Percentiles rank a stretch among this genome's conserved stretches.
Evolutionary conservation across 164 flowering plant species (phyloP).

Genomic region (Euptelea pleiosperma): DNA sequence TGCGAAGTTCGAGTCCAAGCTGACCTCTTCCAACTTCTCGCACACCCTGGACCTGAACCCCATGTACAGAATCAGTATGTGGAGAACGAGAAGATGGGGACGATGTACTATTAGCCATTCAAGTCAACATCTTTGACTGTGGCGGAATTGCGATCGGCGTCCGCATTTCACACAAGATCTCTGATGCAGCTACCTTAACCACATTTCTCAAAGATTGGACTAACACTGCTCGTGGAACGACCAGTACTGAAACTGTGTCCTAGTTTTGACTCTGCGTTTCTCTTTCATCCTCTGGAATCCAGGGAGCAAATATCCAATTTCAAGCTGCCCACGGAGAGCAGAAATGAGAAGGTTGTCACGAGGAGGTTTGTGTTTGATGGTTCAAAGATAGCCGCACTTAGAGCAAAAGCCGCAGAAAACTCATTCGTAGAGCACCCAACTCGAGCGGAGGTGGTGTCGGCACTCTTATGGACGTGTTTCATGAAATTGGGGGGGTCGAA

Average conservation of each 20-base stretch:
- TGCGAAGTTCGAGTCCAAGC: too few species aligned
- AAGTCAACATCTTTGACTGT: constrained; percentile 26
- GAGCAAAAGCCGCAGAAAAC: constrained; percentile 13
- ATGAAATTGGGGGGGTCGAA: constrained; percentile 17
- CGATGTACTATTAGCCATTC: constrained; percentile 15
- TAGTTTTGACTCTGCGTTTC: too few species aligned
- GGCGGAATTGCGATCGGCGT: constrained; percentile 30
- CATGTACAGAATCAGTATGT: constrained; percentile 1
- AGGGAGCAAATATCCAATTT: neutral
- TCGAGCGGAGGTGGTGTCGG: constrained; percentile 42
- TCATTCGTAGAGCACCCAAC: constrained; percentile 26
- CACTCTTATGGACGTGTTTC: constrained; percentile 42
- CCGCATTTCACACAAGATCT: constrained; percentile 19
- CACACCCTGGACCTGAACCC: neutral
- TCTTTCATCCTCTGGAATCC: constrained; percentile 12
- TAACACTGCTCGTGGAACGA: constrained; percentile 5
- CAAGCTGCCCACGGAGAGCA: neutral
- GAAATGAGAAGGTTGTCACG: constrained; percentile 23
- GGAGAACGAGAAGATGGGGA: neutral
- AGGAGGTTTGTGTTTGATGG: constrained; percentile 45
- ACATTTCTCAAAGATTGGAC: constrained; percentile 25
- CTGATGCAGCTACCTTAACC: constrained; percentile 14
- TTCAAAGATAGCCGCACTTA: constrained; percentile 29
- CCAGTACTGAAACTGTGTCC: neutral
- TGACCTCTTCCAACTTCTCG: neutral